Evolutionary conservation across 345 rosid genomes (phyloP), one percentile per base, ranked within the genome.

Genomic region (Garcia nutans): DNA sequence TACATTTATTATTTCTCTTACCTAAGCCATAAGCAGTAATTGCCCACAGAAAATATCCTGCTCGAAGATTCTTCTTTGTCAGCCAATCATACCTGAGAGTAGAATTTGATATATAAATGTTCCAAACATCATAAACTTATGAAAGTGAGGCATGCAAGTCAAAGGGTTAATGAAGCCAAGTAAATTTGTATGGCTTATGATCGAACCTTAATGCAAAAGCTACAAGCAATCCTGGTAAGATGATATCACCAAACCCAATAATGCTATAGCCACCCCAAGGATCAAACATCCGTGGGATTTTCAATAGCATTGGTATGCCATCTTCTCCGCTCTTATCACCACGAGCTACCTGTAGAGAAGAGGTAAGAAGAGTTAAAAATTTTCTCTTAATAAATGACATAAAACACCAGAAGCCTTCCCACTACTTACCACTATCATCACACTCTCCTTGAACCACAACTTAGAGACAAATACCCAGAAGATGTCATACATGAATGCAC

Each of bases 241-340:
- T 93, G 75, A 96, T 96, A 78, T 96, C 99, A 57, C 99, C 99
- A 84, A 96, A 96, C 41, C 99, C 98, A 72, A 96, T 96, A 78
- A 96, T 88, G 75, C 99, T 93, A 80, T 92, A 93, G 74, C 99
- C 99, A 77, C 99, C 98, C 99, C 99, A 96, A 68, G 99, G 98
- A 84, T 96, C 99, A 88, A 92, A 93, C 93, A 96, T 88, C 58
- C 97, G 89, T 23, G 99, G 99, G 65, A 96, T 92, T 87, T 96
- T 96, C 78, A 96, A 73, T 74, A 96, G 89, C 99, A 96, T 89
- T 1, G 98, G 99, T 77, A 96, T 93, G 9, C 99, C 97, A 80
- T 93, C 98, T 78, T 93, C 96, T 73, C 97, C 99, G 71, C 95
- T 90, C 82, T 76, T 88, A 83, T 93, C 99, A 65, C 99, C 99